Conservation (phyloP, 2,329 filamentous ascomycete species). For the Ceratocystis papillata region DNA sequence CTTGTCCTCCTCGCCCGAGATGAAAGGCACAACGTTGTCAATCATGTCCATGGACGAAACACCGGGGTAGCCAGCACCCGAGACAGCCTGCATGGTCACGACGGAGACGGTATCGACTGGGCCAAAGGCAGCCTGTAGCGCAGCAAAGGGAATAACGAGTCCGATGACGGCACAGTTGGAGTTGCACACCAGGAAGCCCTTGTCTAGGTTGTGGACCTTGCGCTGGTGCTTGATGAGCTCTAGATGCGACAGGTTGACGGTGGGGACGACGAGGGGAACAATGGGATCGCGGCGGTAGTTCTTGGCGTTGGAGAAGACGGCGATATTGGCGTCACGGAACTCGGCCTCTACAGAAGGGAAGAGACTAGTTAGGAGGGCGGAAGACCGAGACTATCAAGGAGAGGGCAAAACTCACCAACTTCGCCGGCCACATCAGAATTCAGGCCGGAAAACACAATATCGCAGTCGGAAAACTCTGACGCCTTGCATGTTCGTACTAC, state of each 20-base stretch:
- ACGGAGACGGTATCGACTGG: constrained; percentile 65
- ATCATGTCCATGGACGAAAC: constrained; percentile 91
- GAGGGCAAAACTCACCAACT: constrained; percentile 50
- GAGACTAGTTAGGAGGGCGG: not conserved
- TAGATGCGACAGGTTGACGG: constrained; percentile 82
- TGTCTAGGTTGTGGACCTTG: constrained; percentile 57
- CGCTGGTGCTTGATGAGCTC: constrained; percentile 83
- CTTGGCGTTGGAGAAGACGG: constrained; percentile 95
- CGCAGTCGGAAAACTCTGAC: constrained; percentile 75
- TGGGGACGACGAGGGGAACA: constrained; percentile 87
- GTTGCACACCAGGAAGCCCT: constrained; percentile 93
- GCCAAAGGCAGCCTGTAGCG: constrained; percentile 76
- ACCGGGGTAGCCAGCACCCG: constrained; percentile 81
- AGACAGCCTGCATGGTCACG: constrained; percentile 90
- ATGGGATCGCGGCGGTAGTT: constrained; percentile 87
- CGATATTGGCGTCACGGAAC: constrained; percentile 76
- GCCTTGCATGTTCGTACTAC: constrained; percentile 78
- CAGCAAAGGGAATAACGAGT: constrained; percentile 87
- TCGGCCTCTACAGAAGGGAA: constrained; percentile 56
- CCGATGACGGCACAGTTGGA: constrained; percentile 97
- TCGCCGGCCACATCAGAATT: constrained; percentile 89
- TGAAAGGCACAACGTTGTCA: constrained; percentile 92
- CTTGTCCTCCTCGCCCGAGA: constrained; percentile 90
- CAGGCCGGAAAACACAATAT: constrained; percentile 84
- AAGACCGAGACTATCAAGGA: not conserved